Conservation (phyloP, 1,284 basidiomycete species). For the Leccinum pallidistipes region DNA sequence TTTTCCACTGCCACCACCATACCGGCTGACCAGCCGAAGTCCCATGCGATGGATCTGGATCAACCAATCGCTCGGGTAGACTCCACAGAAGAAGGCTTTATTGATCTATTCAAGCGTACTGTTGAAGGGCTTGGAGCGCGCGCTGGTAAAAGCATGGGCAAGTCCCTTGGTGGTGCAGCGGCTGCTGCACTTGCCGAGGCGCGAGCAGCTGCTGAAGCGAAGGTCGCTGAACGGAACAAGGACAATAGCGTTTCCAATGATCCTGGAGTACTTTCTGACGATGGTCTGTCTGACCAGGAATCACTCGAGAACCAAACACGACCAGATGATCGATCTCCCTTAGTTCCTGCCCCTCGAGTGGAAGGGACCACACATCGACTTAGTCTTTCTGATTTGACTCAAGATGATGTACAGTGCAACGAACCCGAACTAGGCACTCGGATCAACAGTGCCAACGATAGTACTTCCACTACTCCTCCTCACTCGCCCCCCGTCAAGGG, state of each 20-base stretch:
- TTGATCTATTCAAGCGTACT: conserved; percentile 65
- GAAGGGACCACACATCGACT: conserved; percentile 17
- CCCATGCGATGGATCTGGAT: conserved; percentile 16
- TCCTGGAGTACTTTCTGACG: conserved; percentile 21
- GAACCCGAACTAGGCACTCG: not conserved
- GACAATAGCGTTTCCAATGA: conserved; percentile 40
- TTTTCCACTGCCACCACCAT: not conserved
- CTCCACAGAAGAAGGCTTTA: conserved; percentile 44
- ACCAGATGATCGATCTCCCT: not conserved
- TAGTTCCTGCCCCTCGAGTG: not conserved
- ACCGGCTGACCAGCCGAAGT: conserved; percentile 3
- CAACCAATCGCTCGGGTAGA: conserved; percentile 16
- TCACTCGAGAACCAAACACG: conserved; percentile 17
- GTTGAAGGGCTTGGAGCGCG: conserved; percentile 67
- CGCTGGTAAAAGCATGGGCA: conserved; percentile 57
- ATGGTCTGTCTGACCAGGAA: conserved; percentile 8
- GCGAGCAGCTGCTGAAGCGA: conserved; percentile 66
- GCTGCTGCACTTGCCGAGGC: conserved; percentile 68
- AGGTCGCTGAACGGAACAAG: conserved; percentile 62
- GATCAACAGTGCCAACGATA: conserved; percentile 22
- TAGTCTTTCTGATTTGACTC: conserved; percentile 30
- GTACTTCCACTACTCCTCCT: conserved; percentile 58
- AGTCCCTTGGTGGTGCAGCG: conserved; percentile 57
- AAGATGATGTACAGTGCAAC: not conserved
- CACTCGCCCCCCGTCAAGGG: conserved; percentile 49